Percentiles rank a stretch among this genome's conserved stretches.
Conservation (phyloP, 768 basidiomycete genomes). For the Trametes meyenii region DNA sequence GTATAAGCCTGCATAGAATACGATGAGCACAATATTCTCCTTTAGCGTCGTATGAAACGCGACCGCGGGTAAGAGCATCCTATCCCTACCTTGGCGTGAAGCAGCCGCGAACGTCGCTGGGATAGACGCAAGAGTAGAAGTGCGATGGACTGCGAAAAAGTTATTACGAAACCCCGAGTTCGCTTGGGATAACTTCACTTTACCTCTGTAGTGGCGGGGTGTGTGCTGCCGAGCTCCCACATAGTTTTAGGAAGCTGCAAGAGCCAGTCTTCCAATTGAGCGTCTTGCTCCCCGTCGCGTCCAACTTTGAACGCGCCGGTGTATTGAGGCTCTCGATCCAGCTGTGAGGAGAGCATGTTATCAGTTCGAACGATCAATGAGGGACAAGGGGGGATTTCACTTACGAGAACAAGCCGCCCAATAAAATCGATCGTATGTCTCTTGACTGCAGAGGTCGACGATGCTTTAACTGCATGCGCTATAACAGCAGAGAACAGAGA, state of each 20-base stretch:
- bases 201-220: constrained; percentile 65
- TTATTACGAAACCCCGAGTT: background rate
- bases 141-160: constrained; percentile 48
- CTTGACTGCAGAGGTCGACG: constrained; percentile 67
- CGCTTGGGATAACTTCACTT: background rate
- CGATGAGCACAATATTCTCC: background rate
- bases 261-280: constrained; percentile 65
- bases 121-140: constrained; percentile 62
- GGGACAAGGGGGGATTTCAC: constrained; percentile 24
- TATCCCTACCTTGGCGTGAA: constrained; percentile 47
- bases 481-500: constrained; percentile 57
- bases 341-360: constrained; percentile 39
- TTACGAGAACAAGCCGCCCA: constrained; percentile 67
- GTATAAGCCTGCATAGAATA: constrained; percentile 43
- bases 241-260: constrained; percentile 75
- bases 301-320: constrained; percentile 49
- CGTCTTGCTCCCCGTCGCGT: constrained; percentile 29
- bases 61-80: too few species aligned
- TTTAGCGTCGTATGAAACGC: too few species aligned
- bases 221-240: constrained; percentile 78
- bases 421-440: constrained; percentile 74
- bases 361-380: background rate
- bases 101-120: constrained; percentile 55
- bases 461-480: constrained; percentile 63
- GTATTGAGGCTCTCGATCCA: constrained; percentile 60